These are phyloP conservation scores for Russula virescens DNA, from an alignment of 768 basidiomycete genomes.

Conservation along the genomic window DNA sequence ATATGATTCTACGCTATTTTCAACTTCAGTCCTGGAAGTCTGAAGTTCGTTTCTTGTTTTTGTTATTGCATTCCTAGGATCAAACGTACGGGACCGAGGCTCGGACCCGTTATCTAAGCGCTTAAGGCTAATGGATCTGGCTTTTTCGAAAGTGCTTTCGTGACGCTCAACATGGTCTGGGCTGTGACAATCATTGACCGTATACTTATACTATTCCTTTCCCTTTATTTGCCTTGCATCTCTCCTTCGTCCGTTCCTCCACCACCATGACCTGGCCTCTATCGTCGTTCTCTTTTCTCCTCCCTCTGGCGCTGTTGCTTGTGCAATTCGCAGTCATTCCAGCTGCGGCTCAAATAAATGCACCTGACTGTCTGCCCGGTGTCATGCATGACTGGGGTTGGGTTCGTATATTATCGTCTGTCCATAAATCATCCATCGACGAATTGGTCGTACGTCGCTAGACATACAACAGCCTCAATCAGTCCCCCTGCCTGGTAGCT, in stretches of 20 bases:
- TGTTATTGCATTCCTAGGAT: too few species aligned
- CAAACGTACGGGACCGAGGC: too few species aligned
- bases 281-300: not conserved
- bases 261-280: not conserved
- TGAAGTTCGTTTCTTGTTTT: too few species aligned
- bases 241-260: not conserved
- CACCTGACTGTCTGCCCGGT: not conserved
- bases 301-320: not conserved
- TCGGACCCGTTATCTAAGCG: too few species aligned
- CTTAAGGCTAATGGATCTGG: too few species aligned
- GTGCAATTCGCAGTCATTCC: not conserved
- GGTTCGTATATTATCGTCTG: not conserved
- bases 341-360: not conserved
- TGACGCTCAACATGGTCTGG: too few species aligned
- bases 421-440: not conserved
- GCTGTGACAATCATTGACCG: too few species aligned
- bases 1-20: too few species aligned
- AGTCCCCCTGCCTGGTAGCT: conserved; percentile 7
- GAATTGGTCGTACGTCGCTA: not conserved
- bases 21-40: too few species aligned
- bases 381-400: not conserved
- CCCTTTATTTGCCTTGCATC: too few species aligned
- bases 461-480: conserved; percentile 13
- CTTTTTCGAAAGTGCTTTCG: too few species aligned
- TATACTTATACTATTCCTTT: too few species aligned